A percentile compares a stretch with the other conserved stretches of the same genome.
phyloP scores from a whole-genome alignment of 495 filamentous ascomycete species.

The Trichoderma orchidacearum region DNA sequence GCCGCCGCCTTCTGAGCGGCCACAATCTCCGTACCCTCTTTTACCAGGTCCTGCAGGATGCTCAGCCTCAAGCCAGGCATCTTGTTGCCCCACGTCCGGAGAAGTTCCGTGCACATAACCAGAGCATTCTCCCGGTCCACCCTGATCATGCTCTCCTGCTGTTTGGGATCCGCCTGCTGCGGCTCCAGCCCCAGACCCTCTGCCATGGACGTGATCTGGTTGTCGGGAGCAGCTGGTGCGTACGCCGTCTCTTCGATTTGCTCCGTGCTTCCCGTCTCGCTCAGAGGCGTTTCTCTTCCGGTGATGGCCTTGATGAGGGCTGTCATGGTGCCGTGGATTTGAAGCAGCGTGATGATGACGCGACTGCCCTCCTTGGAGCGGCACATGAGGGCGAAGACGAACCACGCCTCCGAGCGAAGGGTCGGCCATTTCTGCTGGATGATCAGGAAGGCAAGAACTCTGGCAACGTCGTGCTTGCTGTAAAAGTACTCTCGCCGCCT shows the following conservation, averaged over 20 bases:
- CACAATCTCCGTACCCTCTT: constrained; percentile 18
- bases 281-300: constrained; percentile 8
- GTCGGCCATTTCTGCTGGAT: constrained; percentile 56
- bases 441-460: constrained; percentile 46
- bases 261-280: not conserved
- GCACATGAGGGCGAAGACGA: constrained; percentile 61
- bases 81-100: constrained; percentile 31
- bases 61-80: constrained; percentile 17
- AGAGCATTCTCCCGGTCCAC: constrained; percentile 51
- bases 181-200: constrained; percentile 15
- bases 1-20: constrained; percentile 8
- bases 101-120: constrained; percentile 45
- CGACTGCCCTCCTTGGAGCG: constrained; percentile 30
- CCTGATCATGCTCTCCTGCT: constrained; percentile 15
- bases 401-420: constrained; percentile 59
- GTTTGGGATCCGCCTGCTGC: constrained; percentile 18
- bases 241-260: constrained; percentile 5
- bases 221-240: not conserved
- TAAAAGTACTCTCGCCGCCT: constrained; percentile 36
- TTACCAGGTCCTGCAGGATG: constrained; percentile 22
- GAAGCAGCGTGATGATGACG: constrained; percentile 34
- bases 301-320: constrained; percentile 38
- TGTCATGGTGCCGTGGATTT: constrained; percentile 29
- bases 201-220: not conserved
- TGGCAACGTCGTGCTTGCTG: constrained; percentile 33